These are phyloP conservation scores for Luvunga scandens DNA, from an alignment of 345 rosid species.

Conservation along the genomic window DNA sequence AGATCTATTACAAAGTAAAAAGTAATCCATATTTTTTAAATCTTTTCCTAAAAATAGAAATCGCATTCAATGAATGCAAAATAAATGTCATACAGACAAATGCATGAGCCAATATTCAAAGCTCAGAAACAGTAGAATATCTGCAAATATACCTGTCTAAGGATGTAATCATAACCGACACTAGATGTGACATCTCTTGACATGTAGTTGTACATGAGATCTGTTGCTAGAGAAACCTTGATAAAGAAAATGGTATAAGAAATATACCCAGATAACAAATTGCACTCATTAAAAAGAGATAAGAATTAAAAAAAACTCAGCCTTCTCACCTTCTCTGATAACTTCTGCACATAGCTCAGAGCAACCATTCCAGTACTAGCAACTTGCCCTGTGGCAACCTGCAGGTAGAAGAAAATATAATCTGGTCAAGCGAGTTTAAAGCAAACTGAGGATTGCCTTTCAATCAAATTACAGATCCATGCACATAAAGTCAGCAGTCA, in stretches of 20 bases:
- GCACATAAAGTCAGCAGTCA: not conserved
- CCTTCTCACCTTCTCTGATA: slow-evolving; percentile 79
- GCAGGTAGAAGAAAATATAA: slow-evolving; percentile 13
- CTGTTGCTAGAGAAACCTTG: slow-evolving; percentile 89
- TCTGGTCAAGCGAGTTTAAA: slow-evolving; percentile 1
- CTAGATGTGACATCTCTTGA: slow-evolving; percentile 86
- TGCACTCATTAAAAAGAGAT: not conserved
- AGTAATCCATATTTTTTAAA: not conserved
- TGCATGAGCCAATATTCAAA: not conserved
- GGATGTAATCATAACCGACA: slow-evolving; percentile 92
- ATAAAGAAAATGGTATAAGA: slow-evolving; percentile 13
- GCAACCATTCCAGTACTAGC: slow-evolving; percentile 89
- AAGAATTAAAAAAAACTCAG: not conserved
- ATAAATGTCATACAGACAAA: not conserved
- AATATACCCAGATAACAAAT: slow-evolving; percentile 1
- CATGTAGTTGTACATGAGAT: slow-evolving; percentile 84
- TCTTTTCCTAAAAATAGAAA: not conserved
- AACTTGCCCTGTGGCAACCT: slow-evolving; percentile 94
- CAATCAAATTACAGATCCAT: slow-evolving; percentile 1
- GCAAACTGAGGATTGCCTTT: not conserved
- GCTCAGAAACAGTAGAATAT: slow-evolving; percentile 1
- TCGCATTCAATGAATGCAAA: not conserved
- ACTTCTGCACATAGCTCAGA: slow-evolving; percentile 94
- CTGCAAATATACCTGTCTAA: slow-evolving; percentile 73
- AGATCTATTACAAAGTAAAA: not conserved